Base-by-base conservation (phyloP, 139 green algal species). In the Dunaliella sp. region DNA sequence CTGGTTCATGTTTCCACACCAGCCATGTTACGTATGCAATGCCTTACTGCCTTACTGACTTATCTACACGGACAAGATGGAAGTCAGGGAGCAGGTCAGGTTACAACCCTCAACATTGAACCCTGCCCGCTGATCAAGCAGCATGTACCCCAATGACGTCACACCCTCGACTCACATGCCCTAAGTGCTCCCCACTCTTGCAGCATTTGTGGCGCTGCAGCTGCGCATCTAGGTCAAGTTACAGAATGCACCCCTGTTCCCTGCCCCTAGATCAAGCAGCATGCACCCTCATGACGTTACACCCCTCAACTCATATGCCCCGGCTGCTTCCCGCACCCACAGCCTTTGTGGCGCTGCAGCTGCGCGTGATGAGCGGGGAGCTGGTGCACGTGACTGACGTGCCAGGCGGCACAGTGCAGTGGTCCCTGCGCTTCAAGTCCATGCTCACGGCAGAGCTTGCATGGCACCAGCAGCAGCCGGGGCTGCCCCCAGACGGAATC, bases 141-240 rank as follows among this genome's bases (percentile, higher is more conserved):
- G n/a, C n/a, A n/a, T n/a, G n/a, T n/a, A n/a, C n/a, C n/a, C n/a
- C n/a, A n/a, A n/a, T n/a, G n/a, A n/a, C n/a, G n/a, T n/a, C n/a
- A n/a, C n/a, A n/a, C n/a, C n/a, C n/a, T 2, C 28, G n/a, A 32
- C 7, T 3, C 73, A 78, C 73, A 78, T 78, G 73, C 48, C 48
- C 73, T 78, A 22, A 78, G 73, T 78, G 73, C 73, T 36, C 73
- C 48, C 77, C 31, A 32, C 21, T 21, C 36, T 31, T 77, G 77
- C 86, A 85, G 86, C 80, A 2, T 96, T 97, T 89, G 90, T 90
- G 16, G 35, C 82, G 36, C 85, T 95, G 78, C 90, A 97, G 80
- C 26, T 72, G 0, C 32, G 65, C 0, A 87, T 89, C n/a, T n/a
- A n/a, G n/a, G n/a, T n/a, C n/a, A n/a, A n/a, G n/a, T n/a, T n/a